phyloP scores from a whole-genome alignment of 2,329 filamentous ascomycete species.

The Verticillium klebahnii region DNA sequence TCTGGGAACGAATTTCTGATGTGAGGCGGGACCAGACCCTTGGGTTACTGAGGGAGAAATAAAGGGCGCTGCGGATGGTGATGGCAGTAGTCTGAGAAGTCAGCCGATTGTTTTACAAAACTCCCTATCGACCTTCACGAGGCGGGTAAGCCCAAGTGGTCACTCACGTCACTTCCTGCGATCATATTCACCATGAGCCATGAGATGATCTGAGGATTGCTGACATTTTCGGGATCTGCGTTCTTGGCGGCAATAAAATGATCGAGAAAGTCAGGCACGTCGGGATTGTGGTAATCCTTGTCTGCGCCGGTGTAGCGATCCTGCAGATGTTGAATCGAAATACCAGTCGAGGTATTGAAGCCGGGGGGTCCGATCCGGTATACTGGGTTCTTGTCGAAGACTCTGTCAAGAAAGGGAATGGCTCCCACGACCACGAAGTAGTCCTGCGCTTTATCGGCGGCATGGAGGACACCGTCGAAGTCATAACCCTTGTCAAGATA shows the following conservation, averaged over 20 bases:
- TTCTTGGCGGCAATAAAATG: conserved; percentile 34
- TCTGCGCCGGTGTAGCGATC: conserved; percentile 23
- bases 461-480: conserved; percentile 29
- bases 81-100: conserved; percentile 17
- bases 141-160: background rate
- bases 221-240: conserved; percentile 24
- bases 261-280: conserved; percentile 30
- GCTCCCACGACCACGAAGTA: conserved; percentile 23
- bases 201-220: conserved; percentile 28
- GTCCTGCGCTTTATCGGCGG: conserved; percentile 25
- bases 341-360: conserved; percentile 21
- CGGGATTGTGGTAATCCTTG: conserved; percentile 17
- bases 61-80: conserved; percentile 17
- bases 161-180: conserved; percentile 11
- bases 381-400: conserved; percentile 34
- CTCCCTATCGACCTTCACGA: no score
- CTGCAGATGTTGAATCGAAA: conserved; percentile 21
- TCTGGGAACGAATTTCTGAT: conserved; percentile 8
- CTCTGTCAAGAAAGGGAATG: conserved; percentile 26
- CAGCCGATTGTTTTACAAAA: no score
- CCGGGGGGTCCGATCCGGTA: conserved; percentile 25
- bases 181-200: conserved; percentile 27
- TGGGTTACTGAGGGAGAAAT: conserved; percentile 16
- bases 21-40: conserved; percentile 13
- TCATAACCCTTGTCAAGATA: conserved; percentile 33